Percentiles rank a stretch among this genome's conserved stretches.
Evolutionary conservation across 2,329 filamentous ascomycete species (phyloP).

Genomic region (Epichloe sp.): DNA sequence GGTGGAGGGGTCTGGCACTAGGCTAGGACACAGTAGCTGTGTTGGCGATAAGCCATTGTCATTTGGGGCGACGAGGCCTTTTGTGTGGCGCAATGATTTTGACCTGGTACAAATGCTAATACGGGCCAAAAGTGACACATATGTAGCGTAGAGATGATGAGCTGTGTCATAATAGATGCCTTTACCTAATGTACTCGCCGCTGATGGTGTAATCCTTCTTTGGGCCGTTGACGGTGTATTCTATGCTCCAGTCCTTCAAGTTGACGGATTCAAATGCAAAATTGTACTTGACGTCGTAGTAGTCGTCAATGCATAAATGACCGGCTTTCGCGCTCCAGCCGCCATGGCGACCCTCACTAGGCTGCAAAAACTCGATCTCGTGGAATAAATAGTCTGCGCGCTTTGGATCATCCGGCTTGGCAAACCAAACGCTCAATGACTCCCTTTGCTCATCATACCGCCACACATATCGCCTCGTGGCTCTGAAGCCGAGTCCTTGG

Average conservation of each 20-base stretch:
- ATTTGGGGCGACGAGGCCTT: background rate
- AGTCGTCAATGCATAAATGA: constrained; percentile 59
- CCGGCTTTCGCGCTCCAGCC: constrained; percentile 53
- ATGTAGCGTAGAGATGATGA: background rate
- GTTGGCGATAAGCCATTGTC: background rate
- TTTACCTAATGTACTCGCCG: constrained; percentile 35
- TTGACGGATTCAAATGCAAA: constrained; percentile 49
- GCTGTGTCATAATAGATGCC: no score
- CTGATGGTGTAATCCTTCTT: constrained; percentile 59
- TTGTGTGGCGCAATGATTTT: no score
- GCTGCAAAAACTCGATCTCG: constrained; percentile 47
- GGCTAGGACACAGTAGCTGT: background rate
- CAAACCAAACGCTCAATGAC: constrained; percentile 59
- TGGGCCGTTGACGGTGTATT: constrained; percentile 55
- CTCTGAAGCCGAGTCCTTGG: constrained; percentile 42
- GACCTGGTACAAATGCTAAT: no score
- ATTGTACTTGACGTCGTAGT: constrained; percentile 56
- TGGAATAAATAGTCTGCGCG: constrained; percentile 65
- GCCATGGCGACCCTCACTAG: constrained; percentile 18
- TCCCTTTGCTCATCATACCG: constrained; percentile 51
- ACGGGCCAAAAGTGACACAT: no score
- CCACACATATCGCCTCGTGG: constrained; percentile 57
- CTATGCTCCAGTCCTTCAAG: constrained; percentile 44
- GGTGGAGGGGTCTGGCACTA: background rate
- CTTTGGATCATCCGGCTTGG: constrained; percentile 45